Evolutionary conservation across 2,329 filamentous ascomycete species (phyloP).

Genomic region (Grosmannia huntii): DNA sequence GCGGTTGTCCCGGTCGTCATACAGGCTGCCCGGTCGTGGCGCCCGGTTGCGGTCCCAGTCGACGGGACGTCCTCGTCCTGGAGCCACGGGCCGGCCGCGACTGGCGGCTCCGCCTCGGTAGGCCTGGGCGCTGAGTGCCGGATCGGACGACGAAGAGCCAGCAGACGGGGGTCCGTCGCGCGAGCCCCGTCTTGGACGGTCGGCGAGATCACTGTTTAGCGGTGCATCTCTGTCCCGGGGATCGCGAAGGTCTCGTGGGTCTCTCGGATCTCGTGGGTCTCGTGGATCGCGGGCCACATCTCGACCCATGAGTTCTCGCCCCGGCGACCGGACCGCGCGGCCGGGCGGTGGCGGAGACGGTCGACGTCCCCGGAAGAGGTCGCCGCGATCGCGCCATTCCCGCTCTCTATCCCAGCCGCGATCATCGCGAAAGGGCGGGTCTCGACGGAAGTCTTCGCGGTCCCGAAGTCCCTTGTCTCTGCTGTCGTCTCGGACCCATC

Average conservation of each 20-base stretch:
- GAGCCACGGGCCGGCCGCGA: constrained; percentile 31
- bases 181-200: constrained; percentile 54
- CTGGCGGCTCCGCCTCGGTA: constrained; percentile 44
- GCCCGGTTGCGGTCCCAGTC: constrained; percentile 38
- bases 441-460: constrained; percentile 26
- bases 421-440: constrained; percentile 21
- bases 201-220: constrained; percentile 47
- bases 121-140: constrained; percentile 41
- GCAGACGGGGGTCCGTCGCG: constrained; percentile 62
- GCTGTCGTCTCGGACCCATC: constrained; percentile 52
- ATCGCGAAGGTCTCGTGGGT: constrained; percentile 28
- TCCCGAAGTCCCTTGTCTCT: constrained; percentile 41
- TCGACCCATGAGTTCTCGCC: constrained; percentile 3
- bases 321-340: constrained; percentile 38
- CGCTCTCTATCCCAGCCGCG: constrained; percentile 45
- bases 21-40: constrained; percentile 32
- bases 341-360: constrained; percentile 47
- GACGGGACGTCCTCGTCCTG: constrained; percentile 26
- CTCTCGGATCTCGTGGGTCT: constrained; percentile 20
- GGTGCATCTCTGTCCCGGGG: constrained; percentile 48
- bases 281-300: constrained; percentile 45
- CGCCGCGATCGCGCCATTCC: constrained; percentile 38
- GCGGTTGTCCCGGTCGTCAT: constrained; percentile 50
- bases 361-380: constrained; percentile 43
- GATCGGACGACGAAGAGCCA: constrained; percentile 58